phyloP scores from a whole-genome alignment of 106 monocot genomes.

The Allium fistulosum region DNA sequence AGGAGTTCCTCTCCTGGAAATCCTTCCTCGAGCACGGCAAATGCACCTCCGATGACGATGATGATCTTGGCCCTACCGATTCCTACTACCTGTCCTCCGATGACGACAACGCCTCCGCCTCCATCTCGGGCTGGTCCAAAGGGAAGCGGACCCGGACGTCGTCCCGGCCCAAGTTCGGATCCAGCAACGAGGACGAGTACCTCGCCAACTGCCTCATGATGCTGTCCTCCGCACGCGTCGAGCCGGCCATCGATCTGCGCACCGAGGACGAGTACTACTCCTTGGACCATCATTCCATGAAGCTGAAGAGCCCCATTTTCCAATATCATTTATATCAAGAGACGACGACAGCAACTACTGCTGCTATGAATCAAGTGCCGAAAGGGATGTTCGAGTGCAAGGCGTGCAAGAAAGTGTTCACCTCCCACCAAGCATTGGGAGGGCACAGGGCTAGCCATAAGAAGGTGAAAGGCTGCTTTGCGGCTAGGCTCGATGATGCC shows the following conservation, averaged over 20 bases:
- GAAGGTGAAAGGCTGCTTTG: slow-evolving; percentile 74
- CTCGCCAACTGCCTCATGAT: slow-evolving; percentile 64
- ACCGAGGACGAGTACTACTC: slow-evolving; percentile 33
- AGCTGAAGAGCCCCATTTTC: slow-evolving; percentile 47
- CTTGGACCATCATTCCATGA: slow-evolving; percentile 17
- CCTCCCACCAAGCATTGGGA: slow-evolving; percentile 65
- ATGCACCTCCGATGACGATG: slow-evolving; percentile 29
- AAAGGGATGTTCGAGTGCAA: slow-evolving; percentile 54
- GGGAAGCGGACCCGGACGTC: slow-evolving; percentile 51
- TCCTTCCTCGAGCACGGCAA: slow-evolving; percentile 57
- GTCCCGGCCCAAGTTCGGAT: not conserved
- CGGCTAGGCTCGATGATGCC: slow-evolving; percentile 28
- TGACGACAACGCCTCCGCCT: slow-evolving; percentile 6
- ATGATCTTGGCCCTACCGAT: slow-evolving; percentile 1
- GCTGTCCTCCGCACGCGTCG: slow-evolving; percentile 46
- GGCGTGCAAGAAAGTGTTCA: slow-evolving; percentile 62
- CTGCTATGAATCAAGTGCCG: not conserved
- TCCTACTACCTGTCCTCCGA: slow-evolving; percentile 12
- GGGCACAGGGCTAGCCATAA: slow-evolving; percentile 78
- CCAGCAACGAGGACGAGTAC: slow-evolving; percentile 63
- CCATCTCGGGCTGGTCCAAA: slow-evolving; percentile 26
- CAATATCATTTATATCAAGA: not conserved
- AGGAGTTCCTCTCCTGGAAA: slow-evolving; percentile 69
- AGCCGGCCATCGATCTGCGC: slow-evolving; percentile 4
- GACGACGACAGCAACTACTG: not conserved